Percentiles rank a stretch among this genome's conserved stretches.
Evolutionary conservation across 2,329 filamentous ascomycete genomes (phyloP).

Genomic region (Nemania sp.): DNA sequence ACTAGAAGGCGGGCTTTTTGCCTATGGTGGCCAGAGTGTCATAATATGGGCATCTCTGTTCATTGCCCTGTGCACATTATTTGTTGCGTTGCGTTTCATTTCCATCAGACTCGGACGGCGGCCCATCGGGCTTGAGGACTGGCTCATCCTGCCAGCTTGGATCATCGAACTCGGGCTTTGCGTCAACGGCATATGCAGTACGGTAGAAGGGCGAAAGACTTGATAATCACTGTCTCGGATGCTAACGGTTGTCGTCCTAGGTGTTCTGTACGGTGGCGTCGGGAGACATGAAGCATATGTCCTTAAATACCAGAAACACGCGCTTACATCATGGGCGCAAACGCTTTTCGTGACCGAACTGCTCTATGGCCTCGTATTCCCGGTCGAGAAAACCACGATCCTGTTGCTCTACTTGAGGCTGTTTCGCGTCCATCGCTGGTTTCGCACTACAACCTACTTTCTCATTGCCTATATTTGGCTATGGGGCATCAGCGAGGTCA

Average conservation of each 20-base stretch:
- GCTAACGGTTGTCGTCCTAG: constrained; percentile 7
- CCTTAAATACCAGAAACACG: constrained; percentile 5
- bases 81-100: constrained; percentile 21
- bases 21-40: constrained; percentile 20
- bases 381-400: constrained; percentile 26
- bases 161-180: constrained; percentile 22
- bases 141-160: constrained; percentile 22
- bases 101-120: constrained; percentile 16
- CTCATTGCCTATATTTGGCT: constrained; percentile 27
- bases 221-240: background rate
- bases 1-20: constrained; percentile 14
- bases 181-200: constrained; percentile 23
- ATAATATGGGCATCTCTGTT: constrained; percentile 24
- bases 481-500: constrained; percentile 20
- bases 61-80: constrained; percentile 21
- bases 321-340: constrained; percentile 12
- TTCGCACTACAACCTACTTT: constrained; percentile 23
- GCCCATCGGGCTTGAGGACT: constrained; percentile 18
- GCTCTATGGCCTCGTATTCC: constrained; percentile 22
- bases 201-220: background rate
- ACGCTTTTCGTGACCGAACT: constrained; percentile 22
- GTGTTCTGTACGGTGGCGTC: constrained; percentile 20
- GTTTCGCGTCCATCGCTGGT: constrained; percentile 24
- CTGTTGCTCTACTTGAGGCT: constrained; percentile 25
- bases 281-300: constrained; percentile 23